Evolutionary conservation across 345 rosid genomes (phyloP).

Genomic region (Eucalyptus sp.): DNA sequence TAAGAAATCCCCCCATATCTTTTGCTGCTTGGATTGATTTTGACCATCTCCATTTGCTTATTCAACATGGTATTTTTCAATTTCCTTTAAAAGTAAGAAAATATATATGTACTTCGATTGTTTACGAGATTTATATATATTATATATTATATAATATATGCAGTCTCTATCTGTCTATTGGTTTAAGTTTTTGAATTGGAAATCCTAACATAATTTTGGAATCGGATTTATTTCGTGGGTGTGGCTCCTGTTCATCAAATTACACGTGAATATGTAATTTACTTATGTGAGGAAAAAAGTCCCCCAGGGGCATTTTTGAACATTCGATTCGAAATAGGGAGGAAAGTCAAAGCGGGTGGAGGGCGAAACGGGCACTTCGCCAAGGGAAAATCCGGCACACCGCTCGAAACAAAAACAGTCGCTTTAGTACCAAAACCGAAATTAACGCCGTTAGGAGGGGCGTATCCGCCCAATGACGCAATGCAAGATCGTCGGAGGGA

Average conservation of each 20-base stretch:
- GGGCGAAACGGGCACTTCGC: background rate
- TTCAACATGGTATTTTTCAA: background rate
- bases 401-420: background rate
- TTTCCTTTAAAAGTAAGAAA: background rate
- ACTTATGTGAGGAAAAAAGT: background rate
- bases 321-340: background rate
- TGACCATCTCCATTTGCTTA: background rate
- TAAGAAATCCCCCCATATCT: background rate
- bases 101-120: accelerated
- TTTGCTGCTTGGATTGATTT: background rate
- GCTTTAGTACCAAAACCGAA: background rate
- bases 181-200: background rate
- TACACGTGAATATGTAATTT: background rate
- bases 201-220: background rate
- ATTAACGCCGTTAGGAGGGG: background rate
- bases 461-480: background rate
- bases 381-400: background rate
- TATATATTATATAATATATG: background rate
- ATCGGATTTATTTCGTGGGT: background rate
- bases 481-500: background rate
- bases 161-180: background rate
- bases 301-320: background rate
- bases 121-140: background rate
- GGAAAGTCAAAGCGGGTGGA: background rate
- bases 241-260: background rate